phyloP scores from a whole-genome alignment of 1,284 basidiomycete species.

The Sporisorium exsertum region DNA sequence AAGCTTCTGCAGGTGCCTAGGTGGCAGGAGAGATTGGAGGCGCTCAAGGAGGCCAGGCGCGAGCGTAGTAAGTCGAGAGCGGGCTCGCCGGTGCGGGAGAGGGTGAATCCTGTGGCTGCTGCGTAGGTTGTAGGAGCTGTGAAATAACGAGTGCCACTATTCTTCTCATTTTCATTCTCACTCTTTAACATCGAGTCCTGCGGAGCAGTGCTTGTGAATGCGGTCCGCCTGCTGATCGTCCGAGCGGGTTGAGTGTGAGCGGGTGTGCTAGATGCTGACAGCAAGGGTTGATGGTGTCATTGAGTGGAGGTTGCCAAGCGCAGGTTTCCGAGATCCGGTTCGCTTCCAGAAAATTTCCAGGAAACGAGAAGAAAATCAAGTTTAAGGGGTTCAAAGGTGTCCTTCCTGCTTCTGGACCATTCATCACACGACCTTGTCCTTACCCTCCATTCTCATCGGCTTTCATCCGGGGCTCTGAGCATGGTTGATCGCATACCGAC shows the following conservation, averaged over 20 bases:
- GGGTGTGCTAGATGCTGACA: not conserved
- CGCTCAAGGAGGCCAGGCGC: constrained; percentile 73
- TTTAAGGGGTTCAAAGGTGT: constrained; percentile 5
- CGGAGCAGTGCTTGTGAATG: no score
- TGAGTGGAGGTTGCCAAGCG: constrained; percentile 9
- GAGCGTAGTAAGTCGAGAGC: constrained; percentile 26
- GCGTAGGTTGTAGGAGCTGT: constrained; percentile 6
- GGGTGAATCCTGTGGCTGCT: constrained; percentile 15
- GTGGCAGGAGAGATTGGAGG: constrained; percentile 80
- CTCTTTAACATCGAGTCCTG: not conserved
- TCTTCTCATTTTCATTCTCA: not conserved
- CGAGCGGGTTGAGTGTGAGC: not conserved
- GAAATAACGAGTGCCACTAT: not conserved
- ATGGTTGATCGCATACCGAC: constrained; percentile 30
- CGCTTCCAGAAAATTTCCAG: constrained; percentile 28
- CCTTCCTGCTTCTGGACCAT: not conserved
- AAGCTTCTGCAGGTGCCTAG: constrained; percentile 76
- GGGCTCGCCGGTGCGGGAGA: constrained; percentile 30
- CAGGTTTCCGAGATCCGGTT: constrained; percentile 26
- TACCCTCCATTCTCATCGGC: not conserved
- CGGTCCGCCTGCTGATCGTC: not conserved
- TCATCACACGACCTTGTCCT: not conserved
- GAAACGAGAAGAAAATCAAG: constrained; percentile 15
- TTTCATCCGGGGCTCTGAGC: not conserved
- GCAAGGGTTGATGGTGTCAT: constrained; percentile 4